Evolutionary conservation across 2,329 filamentous ascomycete genomes (phyloP).

Genomic region (Claviceps digitariae): DNA sequence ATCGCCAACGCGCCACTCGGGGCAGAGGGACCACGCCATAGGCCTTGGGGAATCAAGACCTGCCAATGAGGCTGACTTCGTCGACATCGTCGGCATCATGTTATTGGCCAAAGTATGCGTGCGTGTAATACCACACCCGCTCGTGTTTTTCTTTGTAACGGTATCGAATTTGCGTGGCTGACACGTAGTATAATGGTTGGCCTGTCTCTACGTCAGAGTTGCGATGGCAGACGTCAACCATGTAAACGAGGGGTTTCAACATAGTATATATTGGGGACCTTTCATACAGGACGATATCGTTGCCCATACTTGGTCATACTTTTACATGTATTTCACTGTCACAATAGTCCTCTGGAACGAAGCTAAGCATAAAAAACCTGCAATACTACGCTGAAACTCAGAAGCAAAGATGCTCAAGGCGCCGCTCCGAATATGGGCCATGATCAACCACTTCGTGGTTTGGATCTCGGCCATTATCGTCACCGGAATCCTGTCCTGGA

Average conservation of each 20-base stretch:
- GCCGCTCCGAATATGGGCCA: constrained; percentile 2
- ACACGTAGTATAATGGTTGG: background rate
- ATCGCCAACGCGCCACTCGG: background rate
- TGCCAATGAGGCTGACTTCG: background rate
- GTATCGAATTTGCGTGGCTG: background rate
- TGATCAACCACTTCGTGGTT: constrained; percentile 11
- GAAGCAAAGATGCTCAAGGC: background rate
- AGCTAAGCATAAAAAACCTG: background rate
- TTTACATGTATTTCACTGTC: background rate
- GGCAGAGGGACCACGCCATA: background rate
- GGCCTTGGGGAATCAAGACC: background rate
- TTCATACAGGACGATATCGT: too few species aligned
- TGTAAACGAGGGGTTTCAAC: background rate
- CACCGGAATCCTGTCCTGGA: constrained; percentile 12
- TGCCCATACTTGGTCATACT: too few species aligned
- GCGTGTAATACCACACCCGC: background rate
- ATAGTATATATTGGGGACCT: too few species aligned
- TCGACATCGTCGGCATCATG: background rate
- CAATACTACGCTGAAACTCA: background rate
- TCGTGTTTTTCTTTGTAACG: background rate
- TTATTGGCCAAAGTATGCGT: background rate
- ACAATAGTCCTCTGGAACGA: background rate
- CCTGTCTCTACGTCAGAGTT: background rate
- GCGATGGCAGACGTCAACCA: background rate
- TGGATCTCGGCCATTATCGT: constrained; percentile 12